These are phyloP conservation scores for Citeromyces matritensis DNA, from an alignment of 805 yeast species.

Conservation along the genomic window DNA sequence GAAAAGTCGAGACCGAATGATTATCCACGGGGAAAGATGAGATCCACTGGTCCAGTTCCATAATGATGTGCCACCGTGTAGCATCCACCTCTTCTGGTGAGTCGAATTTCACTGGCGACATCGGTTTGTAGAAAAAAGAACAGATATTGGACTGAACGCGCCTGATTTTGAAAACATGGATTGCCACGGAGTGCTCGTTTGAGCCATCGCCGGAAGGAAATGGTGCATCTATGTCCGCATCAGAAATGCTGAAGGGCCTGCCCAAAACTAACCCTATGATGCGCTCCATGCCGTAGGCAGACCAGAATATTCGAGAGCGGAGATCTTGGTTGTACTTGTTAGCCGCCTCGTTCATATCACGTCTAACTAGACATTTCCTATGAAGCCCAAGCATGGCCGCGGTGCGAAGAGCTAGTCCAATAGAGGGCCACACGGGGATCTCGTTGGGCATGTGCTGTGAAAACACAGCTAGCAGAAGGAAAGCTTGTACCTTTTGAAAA, in stretches of 20 bases:
- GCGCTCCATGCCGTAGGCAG: constrained; percentile 19
- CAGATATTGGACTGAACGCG: constrained; percentile 17
- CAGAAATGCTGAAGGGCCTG: constrained; percentile 19
- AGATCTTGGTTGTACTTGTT: constrained; percentile 7
- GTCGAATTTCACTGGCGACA: constrained; percentile 5
- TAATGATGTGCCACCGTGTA: constrained; percentile 13
- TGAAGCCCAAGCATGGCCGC: constrained; percentile 16
- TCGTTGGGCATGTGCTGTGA: constrained; percentile 20
- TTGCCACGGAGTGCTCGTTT: constrained; percentile 7
- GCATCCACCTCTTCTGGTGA: constrained; percentile 10
- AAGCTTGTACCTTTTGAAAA: constrained; percentile 16
- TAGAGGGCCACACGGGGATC: constrained; percentile 15
- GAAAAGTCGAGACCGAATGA: constrained; percentile 12
- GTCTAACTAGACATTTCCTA: constrained; percentile 9
- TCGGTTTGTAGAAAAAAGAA: constrained; percentile 16
- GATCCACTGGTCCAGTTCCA: constrained; percentile 18
- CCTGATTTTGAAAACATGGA: constrained; percentile 15
- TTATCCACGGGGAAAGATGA: constrained; percentile 13
- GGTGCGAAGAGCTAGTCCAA: constrained; percentile 15
- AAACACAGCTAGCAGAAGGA: constrained; percentile 13
- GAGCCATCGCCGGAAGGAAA: constrained; percentile 8
- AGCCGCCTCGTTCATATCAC: constrained; percentile 1
- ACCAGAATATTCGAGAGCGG: constrained; percentile 17
- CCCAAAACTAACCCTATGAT: constrained; percentile 17
- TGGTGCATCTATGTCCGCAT: constrained; percentile 14